A percentile compares a stretch with the other conserved stretches of the same genome.
These are phyloP conservation scores for Podospora pseudoanserina DNA, from an alignment of 495 filamentous ascomycete species.

Conservation along the genomic window DNA sequence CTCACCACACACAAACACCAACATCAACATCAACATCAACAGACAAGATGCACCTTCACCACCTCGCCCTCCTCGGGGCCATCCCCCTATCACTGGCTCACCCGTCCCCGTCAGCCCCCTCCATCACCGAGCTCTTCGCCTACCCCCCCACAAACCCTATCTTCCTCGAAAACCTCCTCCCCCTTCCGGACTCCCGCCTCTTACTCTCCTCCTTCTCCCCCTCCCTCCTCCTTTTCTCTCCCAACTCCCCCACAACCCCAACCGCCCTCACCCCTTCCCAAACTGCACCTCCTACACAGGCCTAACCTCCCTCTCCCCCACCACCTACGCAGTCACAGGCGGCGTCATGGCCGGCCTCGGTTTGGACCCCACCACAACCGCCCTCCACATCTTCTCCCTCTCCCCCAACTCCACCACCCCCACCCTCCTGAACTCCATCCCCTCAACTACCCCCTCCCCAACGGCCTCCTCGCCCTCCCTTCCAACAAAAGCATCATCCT, in stretches of 20 bases:
- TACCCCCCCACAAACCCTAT: slow-evolving; percentile 1
- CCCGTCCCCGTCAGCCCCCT: background rate
- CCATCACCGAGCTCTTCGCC: background rate
- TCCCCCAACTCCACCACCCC: slow-evolving; percentile 19
- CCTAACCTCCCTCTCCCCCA: slow-evolving; percentile 30
- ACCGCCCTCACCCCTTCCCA: slow-evolving; percentile 32
- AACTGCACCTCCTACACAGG: slow-evolving; percentile 28
- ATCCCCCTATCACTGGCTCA: background rate
- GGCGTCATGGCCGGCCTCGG: slow-evolving; percentile 15
- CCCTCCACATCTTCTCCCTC: slow-evolving; percentile 24
- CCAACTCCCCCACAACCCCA: slow-evolving; percentile 16
- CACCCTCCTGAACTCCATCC: slow-evolving; percentile 13
- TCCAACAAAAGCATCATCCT: slow-evolving; percentile 17
- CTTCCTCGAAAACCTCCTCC: slow-evolving; percentile 1
- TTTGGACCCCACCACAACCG: background rate
- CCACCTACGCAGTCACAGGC: slow-evolving; percentile 32
- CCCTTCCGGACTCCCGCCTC: slow-evolving; percentile 3
- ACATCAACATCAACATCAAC: background rate
- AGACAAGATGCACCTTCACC: background rate
- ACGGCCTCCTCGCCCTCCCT: slow-evolving; percentile 28
- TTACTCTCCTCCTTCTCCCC: background rate
- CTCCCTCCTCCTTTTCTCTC: slow-evolving; percentile 28
- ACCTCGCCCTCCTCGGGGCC: background rate
- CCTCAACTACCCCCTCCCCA: slow-evolving; percentile 23
- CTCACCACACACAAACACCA: too few relatives aligned